Percentiles rank a stretch among this genome's conserved stretches.
These are phyloP conservation scores for Tuber umbilicatum DNA, from an alignment of 495 filamentous ascomycete species.

Conservation along the genomic window DNA sequence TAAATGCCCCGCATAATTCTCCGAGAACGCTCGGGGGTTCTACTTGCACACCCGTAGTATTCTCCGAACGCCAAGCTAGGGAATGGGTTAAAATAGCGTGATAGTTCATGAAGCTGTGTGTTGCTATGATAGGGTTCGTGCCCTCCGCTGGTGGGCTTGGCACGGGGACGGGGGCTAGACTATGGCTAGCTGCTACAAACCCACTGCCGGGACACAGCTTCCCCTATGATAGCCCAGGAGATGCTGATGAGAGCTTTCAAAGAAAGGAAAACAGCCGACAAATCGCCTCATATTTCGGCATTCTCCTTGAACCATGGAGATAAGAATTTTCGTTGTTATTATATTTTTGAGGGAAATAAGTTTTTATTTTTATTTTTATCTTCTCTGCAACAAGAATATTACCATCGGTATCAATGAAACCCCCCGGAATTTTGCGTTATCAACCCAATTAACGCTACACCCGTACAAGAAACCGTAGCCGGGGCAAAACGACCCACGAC, in stretches of 20 bases:
- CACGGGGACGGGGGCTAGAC: constrained; percentile 4
- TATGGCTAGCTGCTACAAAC: constrained; percentile 21
- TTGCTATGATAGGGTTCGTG: neutral
- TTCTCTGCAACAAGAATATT: neutral
- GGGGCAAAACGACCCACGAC: neutral
- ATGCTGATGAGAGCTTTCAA: neutral
- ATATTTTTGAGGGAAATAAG: neutral
- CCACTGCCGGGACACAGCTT: constrained; percentile 14
- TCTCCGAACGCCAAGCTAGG: constrained; percentile 11
- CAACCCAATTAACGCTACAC: constrained; percentile 10
- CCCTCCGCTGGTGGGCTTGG: neutral
- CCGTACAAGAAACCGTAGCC: constrained; percentile 19
- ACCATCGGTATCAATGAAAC: neutral
- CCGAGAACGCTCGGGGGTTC: neutral
- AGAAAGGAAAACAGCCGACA: neutral
- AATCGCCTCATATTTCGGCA: neutral
- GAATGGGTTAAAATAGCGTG: constrained; percentile 7
- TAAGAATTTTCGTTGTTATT: neutral
- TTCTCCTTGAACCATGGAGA: neutral
- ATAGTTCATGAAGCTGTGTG: constrained; percentile 23
- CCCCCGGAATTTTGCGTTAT: neutral
- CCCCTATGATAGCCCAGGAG: neutral
- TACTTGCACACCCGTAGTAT: constrained; percentile 7
- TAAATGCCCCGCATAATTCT: neutral
- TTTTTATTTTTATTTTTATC: neutral